Conservation (phyloP, 345 rosid species). For the Ricinus communis region DNA sequence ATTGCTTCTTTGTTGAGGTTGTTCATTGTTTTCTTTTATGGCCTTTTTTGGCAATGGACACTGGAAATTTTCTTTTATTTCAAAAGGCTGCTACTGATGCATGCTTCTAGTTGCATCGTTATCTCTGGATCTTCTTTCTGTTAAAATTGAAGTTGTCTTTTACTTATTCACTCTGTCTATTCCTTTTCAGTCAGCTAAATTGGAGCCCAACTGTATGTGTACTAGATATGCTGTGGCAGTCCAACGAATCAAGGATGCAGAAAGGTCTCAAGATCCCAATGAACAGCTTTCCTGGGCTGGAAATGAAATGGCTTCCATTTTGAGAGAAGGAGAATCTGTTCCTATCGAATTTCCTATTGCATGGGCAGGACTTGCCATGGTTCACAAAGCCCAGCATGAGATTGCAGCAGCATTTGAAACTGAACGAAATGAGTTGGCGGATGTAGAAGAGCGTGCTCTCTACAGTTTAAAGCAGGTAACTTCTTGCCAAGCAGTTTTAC, state of each 20-base stretch:
- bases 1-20: conserved; percentile 54
- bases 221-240: conserved; percentile 92
- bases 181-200: conserved; percentile 72
- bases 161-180: conserved; percentile 5
- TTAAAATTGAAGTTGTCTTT: conserved; percentile 6
- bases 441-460: conserved; percentile 71
- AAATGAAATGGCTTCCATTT: conserved; percentile 93
- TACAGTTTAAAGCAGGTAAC: conserved; percentile 84
- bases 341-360: conserved; percentile 72
- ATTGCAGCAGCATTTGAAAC: conserved; percentile 77
- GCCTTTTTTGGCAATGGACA: conserved; percentile 13
- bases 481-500: background rate
- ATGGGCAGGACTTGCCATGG: conserved; percentile 96
- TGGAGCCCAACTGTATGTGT: conserved; percentile 93
- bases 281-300: conserved; percentile 92
- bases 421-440: conserved; percentile 55
- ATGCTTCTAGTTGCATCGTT: background rate
- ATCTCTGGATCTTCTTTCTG: background rate
- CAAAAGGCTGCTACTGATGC: background rate
- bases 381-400: conserved; percentile 88
- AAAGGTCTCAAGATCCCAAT: conserved; percentile 87
- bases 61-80: background rate
- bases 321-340: conserved; percentile 89
- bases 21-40: conserved; percentile 44
- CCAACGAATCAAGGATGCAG: conserved; percentile 85